Base-by-base conservation (phyloP, 768 basidiomycete genomes). In the Phylloporus sp. region DNA sequence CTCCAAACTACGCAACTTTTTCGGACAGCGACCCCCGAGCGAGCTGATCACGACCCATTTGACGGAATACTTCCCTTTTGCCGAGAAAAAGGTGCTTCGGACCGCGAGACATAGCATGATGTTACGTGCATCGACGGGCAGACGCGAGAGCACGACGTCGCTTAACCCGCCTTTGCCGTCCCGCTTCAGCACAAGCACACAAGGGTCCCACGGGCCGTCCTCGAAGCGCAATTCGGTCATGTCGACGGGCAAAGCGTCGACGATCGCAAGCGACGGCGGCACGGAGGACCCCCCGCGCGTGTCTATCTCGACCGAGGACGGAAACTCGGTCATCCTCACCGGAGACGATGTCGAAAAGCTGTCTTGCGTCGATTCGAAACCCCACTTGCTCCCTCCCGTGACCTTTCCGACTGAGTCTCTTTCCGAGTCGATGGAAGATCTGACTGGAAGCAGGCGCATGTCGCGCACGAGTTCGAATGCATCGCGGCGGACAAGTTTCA, bases 41-140 rank as follows among this genome's bases (percentile, higher is more conserved):
- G 96, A 98, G 66, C 81, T 98, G 52, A 98, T 98, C 71, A 90
- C 94, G 21, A 95, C 76, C 7, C 94, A 98, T 62, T 68, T 98
- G 41, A 82, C 86, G 17, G 94, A 96, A 50, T 99, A 87, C 73
- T 99, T 99, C 81, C 96, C 96, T 1, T 78, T 79, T 53, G 84
- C 91, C 4, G 92, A 96, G 73, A 90, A 86, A 71, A 93, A 86
- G 69, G 86, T 89, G 29, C 72, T 99, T 32, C 84, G 92, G 41
- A 91, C 90, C 7, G 86, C 88, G 9, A 73, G 96, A 41, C 82
- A 96, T 62, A 93, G 90, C 60, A 90, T 96, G 78, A 79, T 94
- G 76, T 34, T 68, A 6, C 70, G 80, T 1, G 65, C 74, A 44
- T 72, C 74, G 65, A 72, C 78, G 37, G 65, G 57, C 38, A 80